Base-by-base conservation (phyloP, 1,139 yeast genomes). In the Pichia sp. region DNA sequence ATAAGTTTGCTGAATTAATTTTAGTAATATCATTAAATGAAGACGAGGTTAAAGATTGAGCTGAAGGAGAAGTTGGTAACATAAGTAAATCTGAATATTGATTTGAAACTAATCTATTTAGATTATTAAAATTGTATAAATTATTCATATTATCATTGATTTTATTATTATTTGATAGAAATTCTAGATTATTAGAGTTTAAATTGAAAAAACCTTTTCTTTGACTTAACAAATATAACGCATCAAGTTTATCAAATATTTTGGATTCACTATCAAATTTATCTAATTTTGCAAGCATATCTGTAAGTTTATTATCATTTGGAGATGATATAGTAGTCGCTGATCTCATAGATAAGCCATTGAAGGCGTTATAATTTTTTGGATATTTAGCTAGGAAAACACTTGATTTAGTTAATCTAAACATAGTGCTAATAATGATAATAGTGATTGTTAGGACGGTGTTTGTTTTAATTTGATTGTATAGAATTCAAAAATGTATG, bases 121-220 rank as follows among this genome's bases (percentile, higher is more conserved):
- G 50, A 45, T 60, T 54, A 37, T 60, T 57, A 36, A 63, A 58
- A 44, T 62, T 58, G 50, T 58, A 53, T 27, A 62, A 46, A 45
- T 63, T 62, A 26, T 53, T 54, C 46, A 54, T 58, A 28, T 55
- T 52, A 35, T 51, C 51, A 25, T 54, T 53, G 6, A 62, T 58
- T 43, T 53, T 56, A 6, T 52, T 42, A 9, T 54, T 51, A 45
- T 63, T 63, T 7, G 66, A 60, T 39, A 56, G 48, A 47, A 63
- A 62, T 35, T 57, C 61, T 25, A 63, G 52, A 40, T 61, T 58
- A 45, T 62, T 62, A 25, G 62, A 50, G 42, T 56, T 57, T 11
- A 56, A 32, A 45, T 61, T 60, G 44, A 58, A 62, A 38, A 62
- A 62, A 1, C 66, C 66, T 46, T 63, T 63, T 43, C 64, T 56